Base-by-base conservation (phyloP, 73 alveolate genomes). In the Halteria grandinella region DNA sequence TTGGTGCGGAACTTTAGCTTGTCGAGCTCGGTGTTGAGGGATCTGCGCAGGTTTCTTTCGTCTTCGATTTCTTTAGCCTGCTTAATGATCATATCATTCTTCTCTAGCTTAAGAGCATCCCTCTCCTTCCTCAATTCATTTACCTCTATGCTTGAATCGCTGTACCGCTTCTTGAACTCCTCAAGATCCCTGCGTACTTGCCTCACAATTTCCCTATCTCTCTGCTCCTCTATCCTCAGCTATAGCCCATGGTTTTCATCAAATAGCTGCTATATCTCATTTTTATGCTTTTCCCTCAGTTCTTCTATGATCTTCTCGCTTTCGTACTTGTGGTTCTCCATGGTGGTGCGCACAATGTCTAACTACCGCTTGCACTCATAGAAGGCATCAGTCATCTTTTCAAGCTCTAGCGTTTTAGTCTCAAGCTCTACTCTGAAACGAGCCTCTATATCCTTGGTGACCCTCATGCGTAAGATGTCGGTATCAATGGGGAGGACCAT, bases 401-500 rank as follows among this genome's bases (percentile, higher is more conserved):
- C 82, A 6, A 71, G 55, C 27, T 79, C 92, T 6, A 47, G 48
- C 15, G 73, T 75, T 36, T 83, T 84, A 4, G 74, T 76, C 59
- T 89, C 96, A 12, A 89, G 6, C 24, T 51, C 91, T 10, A 84
- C 25, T 76, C 88, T 69, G 37, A 55, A 84, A 25, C 88, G 85
- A 14, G 83, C 85, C 70, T 89, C 96, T 10, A 84, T 32, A 24
- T 89, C 96, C 33, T 89, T 85, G 18, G 51, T 37, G 0, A 85
- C 88, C 44, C 75, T 89, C 41, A 89, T 49, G 21, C 96, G 63
- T 4, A 89, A 55, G 17, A 83, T 62, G 60, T 89, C 96, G 21
- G 70, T 48, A 57, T 89, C 96, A 7, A 89, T 44, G 23, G 93
- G 92, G 12, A 86, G 89, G 59, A 89, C 74, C 79, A 86, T 66